Base-by-base conservation (phyloP, 768 basidiomycete genomes). In the Phanerochaete carnosa region DNA sequence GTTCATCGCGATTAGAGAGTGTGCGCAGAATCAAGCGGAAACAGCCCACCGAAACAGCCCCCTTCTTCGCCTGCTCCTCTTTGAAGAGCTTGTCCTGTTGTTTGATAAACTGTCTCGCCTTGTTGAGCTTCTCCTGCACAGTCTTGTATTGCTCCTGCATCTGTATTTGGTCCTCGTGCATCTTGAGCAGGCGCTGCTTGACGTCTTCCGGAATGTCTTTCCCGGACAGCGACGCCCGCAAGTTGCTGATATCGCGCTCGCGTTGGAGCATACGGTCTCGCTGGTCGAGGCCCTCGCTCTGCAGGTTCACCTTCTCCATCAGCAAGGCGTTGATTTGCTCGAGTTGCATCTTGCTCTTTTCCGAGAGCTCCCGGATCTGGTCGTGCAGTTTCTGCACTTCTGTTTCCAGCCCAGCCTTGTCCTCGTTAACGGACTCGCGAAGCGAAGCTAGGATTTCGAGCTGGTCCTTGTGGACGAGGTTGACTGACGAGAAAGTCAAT, bases 31-130 rank as follows among this genome's bases (percentile, higher is more conserved):
- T 15, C n/a, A 3, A 8, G 5, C 25, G 22, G 2, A 62, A 51
- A 43, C 33, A 50, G 72, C 79, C 63, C 64, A 87, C 87, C 43
- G 82, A 73, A 33, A 77, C 68, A 50, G 73, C 78, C 30, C 75
- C 77, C 65, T 80, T 81, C 54, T 85, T 83, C 4, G 86, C 84
- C 53, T 88, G 86, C 68, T 89, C 88, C 68, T 93, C 90, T 65
- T 89, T 90, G 75, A 95, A 89, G 29, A 94, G 78, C 64, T 90
- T 90, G 75, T 97, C 94, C 72, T 96, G 95, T 32, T 87, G 82
- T 71, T 93, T 94, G 77, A 98, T 94, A 73, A 96, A 95, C 92
- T 95, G 8, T 66, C 86, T 88, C 4, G 94, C 93, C 71, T 94
- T 94, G 62, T 77, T 70, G 45, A 98, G 78, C 71, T 94, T 94